Percentiles rank a stretch among this genome's conserved stretches.
Conservation (phyloP, 345 rosid genomes). For the Jatropha curcas region DNA sequence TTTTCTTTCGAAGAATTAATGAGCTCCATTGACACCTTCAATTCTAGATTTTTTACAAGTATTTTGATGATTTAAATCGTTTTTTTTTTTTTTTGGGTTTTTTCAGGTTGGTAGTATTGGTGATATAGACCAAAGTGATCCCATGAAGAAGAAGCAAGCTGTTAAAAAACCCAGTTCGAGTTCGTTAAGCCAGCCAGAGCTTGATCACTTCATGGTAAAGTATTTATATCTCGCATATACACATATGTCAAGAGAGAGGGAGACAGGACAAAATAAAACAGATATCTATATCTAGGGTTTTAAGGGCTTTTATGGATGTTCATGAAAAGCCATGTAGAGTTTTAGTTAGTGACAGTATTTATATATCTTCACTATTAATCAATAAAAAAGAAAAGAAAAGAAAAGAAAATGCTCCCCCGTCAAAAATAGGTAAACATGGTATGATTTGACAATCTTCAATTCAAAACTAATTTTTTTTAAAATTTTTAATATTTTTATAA, state of each 20-base stretch:
- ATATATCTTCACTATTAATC: too few relatives aligned
- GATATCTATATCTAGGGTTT: neutral
- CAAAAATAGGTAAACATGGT: slow-evolving; percentile 2
- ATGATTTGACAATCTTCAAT: slow-evolving; percentile 8
- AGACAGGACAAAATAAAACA: neutral
- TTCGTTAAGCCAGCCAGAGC: slow-evolving; percentile 36
- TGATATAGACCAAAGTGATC: slow-evolving; percentile 4
- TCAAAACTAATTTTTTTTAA: too few relatives aligned
- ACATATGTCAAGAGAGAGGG: neutral
- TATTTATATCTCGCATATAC: neutral
- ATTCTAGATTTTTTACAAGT: too few relatives aligned
- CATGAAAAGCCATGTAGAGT: slow-evolving; percentile 2
- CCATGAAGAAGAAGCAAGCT: slow-evolving; percentile 7
- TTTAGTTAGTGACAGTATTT: neutral
- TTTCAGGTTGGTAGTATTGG: slow-evolving; percentile 29
- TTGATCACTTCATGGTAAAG: slow-evolving; percentile 52
- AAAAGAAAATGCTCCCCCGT: neutral
- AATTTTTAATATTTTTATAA: too few relatives aligned
- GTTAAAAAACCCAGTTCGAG: slow-evolving; percentile 16
- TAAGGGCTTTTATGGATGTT: neutral
- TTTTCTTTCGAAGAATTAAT: neutral
- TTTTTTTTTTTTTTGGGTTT: too few relatives aligned
- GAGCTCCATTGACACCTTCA: too few relatives aligned
- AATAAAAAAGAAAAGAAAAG: too few relatives aligned
- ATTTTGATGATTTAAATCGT: neutral